These are phyloP conservation scores for Fomitopsis pulvina DNA, from an alignment of 768 basidiomycete species.

Conservation along the genomic window DNA sequence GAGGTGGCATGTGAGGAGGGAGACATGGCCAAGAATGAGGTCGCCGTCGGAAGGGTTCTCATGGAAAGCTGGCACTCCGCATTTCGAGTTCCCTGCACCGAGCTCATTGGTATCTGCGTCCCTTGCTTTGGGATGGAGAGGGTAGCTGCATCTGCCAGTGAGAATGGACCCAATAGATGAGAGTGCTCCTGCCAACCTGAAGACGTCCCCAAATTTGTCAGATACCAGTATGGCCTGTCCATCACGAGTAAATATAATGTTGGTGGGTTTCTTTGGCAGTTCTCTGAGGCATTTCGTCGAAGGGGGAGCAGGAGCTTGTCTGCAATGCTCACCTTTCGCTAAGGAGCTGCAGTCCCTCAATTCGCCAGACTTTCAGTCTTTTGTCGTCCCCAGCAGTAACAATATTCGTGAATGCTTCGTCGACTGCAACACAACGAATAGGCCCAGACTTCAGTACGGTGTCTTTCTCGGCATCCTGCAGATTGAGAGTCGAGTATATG, in stretches of 20 bases:
- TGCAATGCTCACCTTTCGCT: constrained; percentile 51
- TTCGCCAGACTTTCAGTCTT: constrained; percentile 64
- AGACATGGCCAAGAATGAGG: constrained; percentile 83
- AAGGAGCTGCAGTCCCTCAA: constrained; percentile 47
- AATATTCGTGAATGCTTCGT: constrained; percentile 38
- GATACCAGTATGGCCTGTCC: constrained; percentile 68
- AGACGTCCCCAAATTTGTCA: constrained; percentile 95
- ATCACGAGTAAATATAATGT: constrained; percentile 53
- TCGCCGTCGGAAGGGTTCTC: constrained; percentile 64
- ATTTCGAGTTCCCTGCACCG: constrained; percentile 21
- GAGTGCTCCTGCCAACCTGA: constrained; percentile 45
- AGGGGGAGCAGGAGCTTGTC: not conserved
- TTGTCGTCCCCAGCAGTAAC: constrained; percentile 79
- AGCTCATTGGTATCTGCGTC: constrained; percentile 18
- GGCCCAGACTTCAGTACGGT: constrained; percentile 43
- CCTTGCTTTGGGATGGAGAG: constrained; percentile 34
- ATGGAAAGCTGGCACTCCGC: constrained; percentile 42
- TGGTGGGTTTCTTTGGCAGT: constrained; percentile 78
- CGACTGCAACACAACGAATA: constrained; percentile 52
- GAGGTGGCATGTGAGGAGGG: constrained; percentile 69
- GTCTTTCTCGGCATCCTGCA: constrained; percentile 25
- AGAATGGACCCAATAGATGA: not conserved
- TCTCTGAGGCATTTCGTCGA: constrained; percentile 40
- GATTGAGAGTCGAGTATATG: constrained; percentile 35
- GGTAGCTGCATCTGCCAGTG: constrained; percentile 40